phyloP scores from a whole-genome alignment of 129 eudicot genomes.

The Flaveria ramosissima region DNA sequence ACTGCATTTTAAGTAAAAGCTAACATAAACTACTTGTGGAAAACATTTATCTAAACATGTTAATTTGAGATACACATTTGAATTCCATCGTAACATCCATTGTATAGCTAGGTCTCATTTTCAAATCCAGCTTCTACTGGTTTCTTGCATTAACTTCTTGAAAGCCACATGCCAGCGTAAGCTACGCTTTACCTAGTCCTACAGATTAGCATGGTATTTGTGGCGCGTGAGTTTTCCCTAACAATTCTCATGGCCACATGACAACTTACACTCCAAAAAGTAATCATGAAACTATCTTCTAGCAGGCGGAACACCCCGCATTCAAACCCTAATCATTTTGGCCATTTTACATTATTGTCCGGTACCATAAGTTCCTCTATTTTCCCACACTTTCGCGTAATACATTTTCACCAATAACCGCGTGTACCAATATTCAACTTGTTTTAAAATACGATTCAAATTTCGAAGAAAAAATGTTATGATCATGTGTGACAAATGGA shows the following conservation, averaged over 20 bases:
- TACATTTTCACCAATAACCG: conserved; percentile 12
- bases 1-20: neutral
- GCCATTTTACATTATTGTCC: neutral
- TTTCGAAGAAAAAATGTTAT: neutral
- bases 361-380: neutral
- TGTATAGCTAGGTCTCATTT: neutral
- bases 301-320: neutral
- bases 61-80: neutral
- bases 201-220: neutral
- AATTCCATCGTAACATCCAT: neutral
- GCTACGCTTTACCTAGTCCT: neutral
- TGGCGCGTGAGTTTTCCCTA: neutral
- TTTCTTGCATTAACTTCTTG: neutral
- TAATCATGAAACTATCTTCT: neutral
- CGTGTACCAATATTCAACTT: neutral
- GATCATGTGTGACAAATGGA: neutral
- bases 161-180: neutral
- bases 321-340: neutral
- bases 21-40: neutral
- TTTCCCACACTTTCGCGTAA: neutral
- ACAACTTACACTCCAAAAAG: neutral
- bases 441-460: neutral
- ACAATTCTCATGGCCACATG: neutral
- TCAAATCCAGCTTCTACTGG: neutral
- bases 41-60: neutral